phyloP scores from a whole-genome alignment of 2,329 filamentous ascomycete genomes.

The Fusarium piperis region DNA sequence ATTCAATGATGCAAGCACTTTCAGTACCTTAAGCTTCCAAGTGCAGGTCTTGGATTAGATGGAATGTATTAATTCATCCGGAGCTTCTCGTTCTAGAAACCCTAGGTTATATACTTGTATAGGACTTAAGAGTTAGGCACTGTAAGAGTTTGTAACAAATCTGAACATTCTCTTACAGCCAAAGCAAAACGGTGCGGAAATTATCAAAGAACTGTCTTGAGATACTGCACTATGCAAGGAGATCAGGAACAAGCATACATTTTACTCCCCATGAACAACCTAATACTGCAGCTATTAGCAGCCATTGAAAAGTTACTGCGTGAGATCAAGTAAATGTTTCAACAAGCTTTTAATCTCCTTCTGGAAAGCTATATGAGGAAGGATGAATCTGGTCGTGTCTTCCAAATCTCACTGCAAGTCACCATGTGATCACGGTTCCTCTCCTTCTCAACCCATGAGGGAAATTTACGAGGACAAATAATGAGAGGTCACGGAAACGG shows the following conservation, averaged over 20 bases:
- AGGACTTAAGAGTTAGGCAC: too few relatives aligned
- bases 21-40: accelerated
- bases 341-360: not conserved
- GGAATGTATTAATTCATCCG: not conserved
- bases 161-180: not conserved
- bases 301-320: not conserved
- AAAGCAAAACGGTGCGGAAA: accelerated
- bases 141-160: too few relatives aligned
- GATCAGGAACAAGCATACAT: not conserved
- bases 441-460: not conserved
- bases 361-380: not conserved
- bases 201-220: not conserved
- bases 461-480: not conserved
- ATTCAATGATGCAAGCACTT: not conserved
- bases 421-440: not conserved
- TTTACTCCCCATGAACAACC: not conserved
- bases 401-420: not conserved
- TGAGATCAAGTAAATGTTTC: not conserved
- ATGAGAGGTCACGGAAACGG: not conserved
- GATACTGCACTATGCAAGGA: not conserved
- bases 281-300: not conserved
- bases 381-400: too few relatives aligned
- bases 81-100: too few relatives aligned
- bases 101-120: too few relatives aligned
- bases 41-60: not conserved